Base-by-base conservation (phyloP, 1,284 basidiomycete species). In the Melampsora americana region DNA sequence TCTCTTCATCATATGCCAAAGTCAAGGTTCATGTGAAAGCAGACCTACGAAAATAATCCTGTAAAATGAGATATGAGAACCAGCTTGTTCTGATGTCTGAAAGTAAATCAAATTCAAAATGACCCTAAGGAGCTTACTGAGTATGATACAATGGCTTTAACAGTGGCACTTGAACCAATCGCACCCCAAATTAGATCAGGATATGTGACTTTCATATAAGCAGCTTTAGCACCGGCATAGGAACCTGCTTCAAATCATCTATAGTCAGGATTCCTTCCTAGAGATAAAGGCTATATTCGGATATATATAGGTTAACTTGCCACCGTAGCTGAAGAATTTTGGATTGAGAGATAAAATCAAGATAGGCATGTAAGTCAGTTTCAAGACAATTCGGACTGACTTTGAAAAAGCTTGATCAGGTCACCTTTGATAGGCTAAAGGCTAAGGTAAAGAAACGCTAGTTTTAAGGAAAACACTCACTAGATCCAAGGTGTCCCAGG, bases 241-340 rank as follows among this genome's bases (percentile, higher is more conserved):
- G 80, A 81, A 20, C 81, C 81, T 39, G 81, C 81, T 46, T 81
- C 80, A 69, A 82, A 81, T 18, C 80, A 74, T 5, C 72, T 68
- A 46, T 39, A 50, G 61, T 61, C 5, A 39, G 77, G 39, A 42
- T 11, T 42, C 12, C 1, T 42, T 5, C 6, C 39, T 12, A 42
- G 6, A 42, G 11, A 42, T 1, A 11, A 42, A 42, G 11, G 39
- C 39, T 12, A 12, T 42, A 12, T 42, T 42, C 6, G 6, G 39
- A 42, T 5, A 42, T 5, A 12, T 5, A 42, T 5, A 56, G 50
- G 2, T 56, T 1, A 56, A 56, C 53, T 56, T 56, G 53, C 53
- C 53, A 28, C 53, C 53, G 26, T 56, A 56, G 12, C 53, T 56
- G 20, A 12, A 7, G 9, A 56, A 12, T 56, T 28, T n/a, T 56